Base-by-base conservation (phyloP, 1,139 yeast species). In the Candida glucosophila region DNA sequence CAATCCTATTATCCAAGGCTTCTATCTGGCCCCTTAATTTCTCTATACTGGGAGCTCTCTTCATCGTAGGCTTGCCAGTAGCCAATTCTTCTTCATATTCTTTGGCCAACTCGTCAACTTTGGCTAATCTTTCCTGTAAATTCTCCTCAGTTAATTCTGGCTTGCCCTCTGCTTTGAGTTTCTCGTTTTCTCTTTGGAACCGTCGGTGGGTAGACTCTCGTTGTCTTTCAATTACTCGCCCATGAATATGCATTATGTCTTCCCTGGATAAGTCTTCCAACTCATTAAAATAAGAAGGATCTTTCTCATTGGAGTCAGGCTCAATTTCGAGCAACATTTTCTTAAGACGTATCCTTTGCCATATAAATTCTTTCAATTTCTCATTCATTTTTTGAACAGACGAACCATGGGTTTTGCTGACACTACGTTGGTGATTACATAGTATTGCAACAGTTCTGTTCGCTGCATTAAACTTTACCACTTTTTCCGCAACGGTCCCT, bases 341-440 rank as follows among this genome's bases (percentile, higher is more conserved):
- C 58, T 83, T 83, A 24, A 67, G 49, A 37, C 95, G 66, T 31
- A 78, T 71, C 50, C 77, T 81, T 45, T 80, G 86, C 95, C 95
- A 88, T 31, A 73, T 52, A 54, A 83, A 62, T 56, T 86, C 96
- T 41, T 74, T 69, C 32, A 88, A 69, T 42, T 68, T 76, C 30
- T 81, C 94, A 36, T 63, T 73, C 27, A 85, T 83, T 48, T 77
- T 83, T 36, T 76, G 85, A 29, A 88, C 82, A 5, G 86, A 67
- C 12, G 73, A 70, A 20, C 82, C 90, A 47, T 88, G 96, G 5
- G 74, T 74, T 49, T 86, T 86, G 31, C 88, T 73, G 12, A 86
- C 88, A 14, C 95, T 74, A 56, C 95, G 78, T 66, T 88, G 97
- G 68, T 88, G 97, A 66, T 88, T 88, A 81, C 97, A 88, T 43